Percentiles rank a stretch among this genome's conserved stretches.
phyloP scores from a whole-genome alignment of 768 basidiomycete genomes.

The Boletus rufocinnamomeus region DNA sequence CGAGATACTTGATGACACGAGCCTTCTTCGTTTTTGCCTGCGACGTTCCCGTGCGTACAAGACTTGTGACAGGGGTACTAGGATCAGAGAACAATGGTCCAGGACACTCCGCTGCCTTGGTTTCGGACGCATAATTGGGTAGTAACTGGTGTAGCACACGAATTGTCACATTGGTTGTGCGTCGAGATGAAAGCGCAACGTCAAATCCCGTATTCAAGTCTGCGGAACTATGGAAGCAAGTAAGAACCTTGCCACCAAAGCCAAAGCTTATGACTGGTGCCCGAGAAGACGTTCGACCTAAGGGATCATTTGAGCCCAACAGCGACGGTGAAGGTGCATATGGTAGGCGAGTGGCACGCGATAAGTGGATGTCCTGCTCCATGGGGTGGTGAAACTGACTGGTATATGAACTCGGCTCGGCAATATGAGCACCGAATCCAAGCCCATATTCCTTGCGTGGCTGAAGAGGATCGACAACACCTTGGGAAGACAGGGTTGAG shows the following conservation, averaged over 20 bases:
- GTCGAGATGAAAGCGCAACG: slow-evolving; percentile 70
- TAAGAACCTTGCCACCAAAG: slow-evolving; percentile 88
- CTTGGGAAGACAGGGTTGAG: slow-evolving; percentile 41
- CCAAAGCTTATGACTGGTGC: slow-evolving; percentile 88
- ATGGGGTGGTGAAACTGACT: slow-evolving; percentile 20
- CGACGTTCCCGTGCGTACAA: slow-evolving; percentile 63
- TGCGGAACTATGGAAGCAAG: slow-evolving; percentile 79
- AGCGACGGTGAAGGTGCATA: slow-evolving; percentile 88
- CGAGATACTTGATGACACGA: slow-evolving; percentile 74
- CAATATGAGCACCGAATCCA: slow-evolving; percentile 19
- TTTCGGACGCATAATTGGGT: slow-evolving; percentile 62
- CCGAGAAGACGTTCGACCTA: slow-evolving; percentile 69
- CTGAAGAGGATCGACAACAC: slow-evolving; percentile 14
- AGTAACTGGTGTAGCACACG: slow-evolving; percentile 68
- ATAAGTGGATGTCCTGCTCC: slow-evolving; percentile 31
- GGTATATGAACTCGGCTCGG: slow-evolving; percentile 21
- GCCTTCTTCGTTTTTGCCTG: slow-evolving; percentile 84
- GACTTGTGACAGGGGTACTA: slow-evolving; percentile 58
- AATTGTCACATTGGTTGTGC: slow-evolving; percentile 68
- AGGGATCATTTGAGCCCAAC: slow-evolving; percentile 78
- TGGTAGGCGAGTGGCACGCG: slow-evolving; percentile 46
- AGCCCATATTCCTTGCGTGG: slow-evolving; percentile 34
- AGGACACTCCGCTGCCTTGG: slow-evolving; percentile 64
- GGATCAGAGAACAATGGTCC: slow-evolving; percentile 86
- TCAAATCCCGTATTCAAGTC: slow-evolving; percentile 74